A percentile compares a stretch with the other conserved stretches of the same genome.
These are phyloP conservation scores for Fusarium sp. DNA, from an alignment of 2,329 filamentous ascomycete genomes.

Conservation along the genomic window DNA sequence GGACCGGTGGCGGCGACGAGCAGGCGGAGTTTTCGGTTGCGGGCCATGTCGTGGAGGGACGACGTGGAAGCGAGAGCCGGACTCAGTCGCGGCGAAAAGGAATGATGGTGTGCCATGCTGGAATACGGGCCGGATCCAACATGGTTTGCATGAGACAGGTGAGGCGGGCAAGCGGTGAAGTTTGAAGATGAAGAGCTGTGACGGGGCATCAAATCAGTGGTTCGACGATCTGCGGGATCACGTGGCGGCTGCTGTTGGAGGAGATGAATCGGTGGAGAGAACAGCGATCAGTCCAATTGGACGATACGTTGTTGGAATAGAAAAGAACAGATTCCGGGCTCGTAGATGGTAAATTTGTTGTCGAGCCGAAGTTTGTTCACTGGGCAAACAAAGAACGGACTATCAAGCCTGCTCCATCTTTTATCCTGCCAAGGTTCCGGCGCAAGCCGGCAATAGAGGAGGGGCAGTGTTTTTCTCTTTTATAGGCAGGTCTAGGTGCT, in stretches of 20 bases:
- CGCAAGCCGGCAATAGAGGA: constrained; percentile 39
- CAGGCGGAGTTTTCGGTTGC: constrained; percentile 63
- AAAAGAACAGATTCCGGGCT: not conserved
- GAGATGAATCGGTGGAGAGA: not conserved
- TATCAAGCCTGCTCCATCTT: constrained; percentile 36
- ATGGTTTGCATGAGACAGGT: constrained; percentile 44
- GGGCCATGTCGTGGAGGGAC: constrained; percentile 51
- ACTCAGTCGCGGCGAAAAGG: constrained; percentile 46
- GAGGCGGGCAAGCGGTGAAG: constrained; percentile 44
- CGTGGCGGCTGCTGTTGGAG: constrained; percentile 32
- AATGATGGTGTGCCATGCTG: constrained; percentile 48
- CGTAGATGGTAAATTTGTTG: constrained; percentile 18
- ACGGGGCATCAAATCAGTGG: constrained; percentile 48
- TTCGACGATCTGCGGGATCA: constrained; percentile 37
- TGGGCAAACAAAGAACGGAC: constrained; percentile 20
- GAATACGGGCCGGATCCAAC: constrained; percentile 42
- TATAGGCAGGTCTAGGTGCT: constrained; percentile 6
- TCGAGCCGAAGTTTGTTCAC: constrained; percentile 20
- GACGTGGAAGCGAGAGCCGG: constrained; percentile 48
- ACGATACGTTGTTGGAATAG: not conserved
- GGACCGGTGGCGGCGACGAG: constrained; percentile 73
- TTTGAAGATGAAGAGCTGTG: constrained; percentile 41
- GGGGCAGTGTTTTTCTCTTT: constrained; percentile 18
- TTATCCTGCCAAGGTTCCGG: constrained; percentile 39
- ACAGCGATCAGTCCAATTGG: constrained; percentile 2